Evolutionary conservation across 352 stramenopile species (phyloP).

Genomic region (Thraustochytrium sp.): DNA sequence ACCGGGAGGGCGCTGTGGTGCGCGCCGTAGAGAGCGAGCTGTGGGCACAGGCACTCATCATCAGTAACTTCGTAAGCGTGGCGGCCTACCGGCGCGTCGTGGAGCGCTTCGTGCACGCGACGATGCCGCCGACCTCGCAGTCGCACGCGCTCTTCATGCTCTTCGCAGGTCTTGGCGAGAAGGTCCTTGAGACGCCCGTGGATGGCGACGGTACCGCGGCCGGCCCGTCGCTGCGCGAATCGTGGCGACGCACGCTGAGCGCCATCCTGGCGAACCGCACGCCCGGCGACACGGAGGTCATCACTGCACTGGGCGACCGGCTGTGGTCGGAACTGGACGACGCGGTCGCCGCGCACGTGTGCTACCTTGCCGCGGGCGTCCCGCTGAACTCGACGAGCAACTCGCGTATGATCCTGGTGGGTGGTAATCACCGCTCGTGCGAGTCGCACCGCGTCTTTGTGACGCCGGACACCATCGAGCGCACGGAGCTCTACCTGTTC

Average conservation of each 20-base stretch:
- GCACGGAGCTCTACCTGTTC: constrained; percentile 16
- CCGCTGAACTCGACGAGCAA: constrained; percentile 25
- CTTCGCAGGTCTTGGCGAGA: background rate
- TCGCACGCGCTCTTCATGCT: constrained; percentile 22
- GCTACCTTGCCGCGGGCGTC: constrained; percentile 14
- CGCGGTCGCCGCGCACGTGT: constrained; percentile 1
- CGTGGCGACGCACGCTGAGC: constrained; percentile 4
- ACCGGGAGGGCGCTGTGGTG: constrained; percentile 27
- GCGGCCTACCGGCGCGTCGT: constrained; percentile 24
- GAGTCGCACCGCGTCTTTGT: background rate
- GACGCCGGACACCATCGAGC: constrained; percentile 1
- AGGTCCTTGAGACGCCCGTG: background rate
- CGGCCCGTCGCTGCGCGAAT: background rate
- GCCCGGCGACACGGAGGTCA: constrained; percentile 14
- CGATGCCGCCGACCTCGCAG: background rate
- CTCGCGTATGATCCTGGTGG: constrained; percentile 20
- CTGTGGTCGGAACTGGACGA: background rate
- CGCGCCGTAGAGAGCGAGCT: constrained; percentile 27
- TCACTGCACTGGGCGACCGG: background rate
- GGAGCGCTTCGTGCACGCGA: constrained; percentile 20
- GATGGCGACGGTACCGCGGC: background rate
- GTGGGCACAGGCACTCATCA: constrained; percentile 27
- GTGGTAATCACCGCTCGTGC: background rate
- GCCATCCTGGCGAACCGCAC: constrained; percentile 24
- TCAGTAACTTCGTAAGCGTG: constrained; percentile 41